Evolutionary conservation across 352 stramenopile genomes (phyloP).

Genomic region (Globisporangium yorkense): DNA sequence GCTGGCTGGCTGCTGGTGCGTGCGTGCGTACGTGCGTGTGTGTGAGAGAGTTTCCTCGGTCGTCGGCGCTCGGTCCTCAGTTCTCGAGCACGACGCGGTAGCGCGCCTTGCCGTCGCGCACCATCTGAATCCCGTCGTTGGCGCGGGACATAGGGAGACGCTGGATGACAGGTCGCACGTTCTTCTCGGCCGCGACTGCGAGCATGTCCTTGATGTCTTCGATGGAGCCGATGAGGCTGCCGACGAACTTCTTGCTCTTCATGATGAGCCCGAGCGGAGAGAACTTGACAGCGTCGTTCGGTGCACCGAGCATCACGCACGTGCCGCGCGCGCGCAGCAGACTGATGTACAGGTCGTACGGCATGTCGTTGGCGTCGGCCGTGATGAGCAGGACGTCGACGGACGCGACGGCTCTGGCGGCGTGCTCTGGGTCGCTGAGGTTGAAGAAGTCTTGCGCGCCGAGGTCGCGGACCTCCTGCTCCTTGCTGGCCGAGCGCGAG

Average conservation of each 20-base stretch:
- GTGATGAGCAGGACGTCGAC: conserved; percentile 70
- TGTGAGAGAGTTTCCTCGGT: too few species aligned
- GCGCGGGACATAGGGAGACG: conserved; percentile 37
- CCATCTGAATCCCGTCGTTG: conserved; percentile 33
- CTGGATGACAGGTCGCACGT: conserved; percentile 53
- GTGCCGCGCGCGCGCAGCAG: conserved; percentile 42
- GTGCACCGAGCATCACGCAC: conserved; percentile 51
- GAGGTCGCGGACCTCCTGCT: background rate
- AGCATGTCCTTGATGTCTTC: conserved; percentile 75
- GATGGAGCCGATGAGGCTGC: conserved; percentile 54
- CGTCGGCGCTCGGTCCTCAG: too few species aligned
- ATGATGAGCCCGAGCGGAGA: conserved; percentile 10
- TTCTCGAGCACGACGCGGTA: conserved; percentile 45
- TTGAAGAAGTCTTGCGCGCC: conserved; percentile 41
- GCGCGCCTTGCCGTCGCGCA: conserved; percentile 28
- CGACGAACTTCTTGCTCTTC: conserved; percentile 36
- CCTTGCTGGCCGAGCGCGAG: conserved; percentile 14
- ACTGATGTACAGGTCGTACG: conserved; percentile 35
- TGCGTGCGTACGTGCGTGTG: too few species aligned
- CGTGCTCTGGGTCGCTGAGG: conserved; percentile 28
- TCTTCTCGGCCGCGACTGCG: conserved; percentile 71
- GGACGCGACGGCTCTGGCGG: conserved; percentile 11
- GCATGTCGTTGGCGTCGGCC: conserved; percentile 40
- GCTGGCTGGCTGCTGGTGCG: too few species aligned
- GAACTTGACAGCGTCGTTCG: conserved; percentile 36